Evolutionary conservation across 768 basidiomycete species (phyloP), one percentile per base, ranked within the genome.

Genomic region (Pleurotus tuber-regium): DNA sequence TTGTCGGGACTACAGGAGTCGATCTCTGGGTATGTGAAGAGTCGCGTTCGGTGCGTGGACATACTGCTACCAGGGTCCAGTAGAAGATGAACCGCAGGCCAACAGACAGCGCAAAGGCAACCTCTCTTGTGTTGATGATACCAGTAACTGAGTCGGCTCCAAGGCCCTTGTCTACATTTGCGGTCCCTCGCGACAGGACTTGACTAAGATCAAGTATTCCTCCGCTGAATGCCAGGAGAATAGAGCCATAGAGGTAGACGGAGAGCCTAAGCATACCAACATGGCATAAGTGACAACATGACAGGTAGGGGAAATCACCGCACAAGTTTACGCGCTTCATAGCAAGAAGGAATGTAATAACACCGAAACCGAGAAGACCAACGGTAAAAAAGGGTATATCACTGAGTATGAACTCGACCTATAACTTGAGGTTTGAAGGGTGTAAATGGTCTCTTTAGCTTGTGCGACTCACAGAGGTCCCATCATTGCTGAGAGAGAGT

Each of bases 321-420:
- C 57, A 86, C 84, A 76, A 52, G 51, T 73, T 72, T 29, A 79
- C 63, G 47, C 78, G 79, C 55, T 72, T 78, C 64, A 80, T 68
- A 19, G 76, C 59, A 33, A 85, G 61, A 59, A 84, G 70, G 60
- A 86, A 80, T 10, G 75, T 72, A 44, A 83, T 78, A 35, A 81
- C 69, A 11, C 78, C 84, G 49, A 88, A 79, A 19, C 76, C 76
- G 61, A 86, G 67, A n/a, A 87, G 69, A 28, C 86, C 87, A 35
- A 82, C 75, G 56, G 76, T 78, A 59, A 86, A 79, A 55, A 86
- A 71, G 18, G 87, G 87, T 49, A 89, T 80, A 55, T 86, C 84
- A 14, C 78, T 69, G 39, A 89, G 70, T 35, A 87, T 61, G 56
- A 71, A 66, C 52, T 80, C 77, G 35, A 86, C 66, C 84, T 87